Base-by-base conservation (phyloP, 495 filamentous ascomycete genomes). In the Penicillium goetzii region DNA sequence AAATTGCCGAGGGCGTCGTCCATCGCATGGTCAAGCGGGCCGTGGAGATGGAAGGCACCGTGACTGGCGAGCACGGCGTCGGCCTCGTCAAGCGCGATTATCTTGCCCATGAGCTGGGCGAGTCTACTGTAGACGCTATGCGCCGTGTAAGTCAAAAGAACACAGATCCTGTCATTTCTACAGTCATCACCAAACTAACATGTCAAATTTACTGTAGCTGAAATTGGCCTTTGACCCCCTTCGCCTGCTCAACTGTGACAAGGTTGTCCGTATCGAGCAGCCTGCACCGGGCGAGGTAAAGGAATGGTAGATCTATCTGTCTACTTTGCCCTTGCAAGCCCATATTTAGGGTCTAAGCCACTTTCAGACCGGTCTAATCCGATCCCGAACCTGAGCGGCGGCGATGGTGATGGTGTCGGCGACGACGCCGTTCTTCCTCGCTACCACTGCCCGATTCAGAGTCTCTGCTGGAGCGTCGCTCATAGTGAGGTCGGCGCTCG, bases 161-260 rank as follows among this genome's bases (percentile, higher is more conserved):
- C 28, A 47, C 34, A 51, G 47, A 51, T 28, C 25, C 21, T 61
- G 23, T 36, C 12, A 21, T 32, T 40, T 62, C 8, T 50, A 59
- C 17, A 43, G 40, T 11, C 30, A 47, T 10, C 57, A 55, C 2
- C 21, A 34, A 23, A 40, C 56, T 68, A 61, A 72, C 63, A 56
- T 32, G 60, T 41, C 55, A 60, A 23, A 15, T 15, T 15, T 11
- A 59, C 49, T 32, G 47, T 63, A 88, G 85, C 70, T 89, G 49
- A 90, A 90, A 79, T 74, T 84, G 65, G 86, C 87, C 7, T 84
- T 86, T 63, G 87, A 90, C 68, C 87, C 87, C 9, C 77, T 85
- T 26, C 85, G 87, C 68, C 62, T 89, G 59, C 81, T 89, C 34
- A 90, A 90, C 69, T 88, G 84, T 62, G 87, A 90, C 73, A 90